Base-by-base conservation (phyloP, 805 yeast species). In the Candida koratica region DNA sequence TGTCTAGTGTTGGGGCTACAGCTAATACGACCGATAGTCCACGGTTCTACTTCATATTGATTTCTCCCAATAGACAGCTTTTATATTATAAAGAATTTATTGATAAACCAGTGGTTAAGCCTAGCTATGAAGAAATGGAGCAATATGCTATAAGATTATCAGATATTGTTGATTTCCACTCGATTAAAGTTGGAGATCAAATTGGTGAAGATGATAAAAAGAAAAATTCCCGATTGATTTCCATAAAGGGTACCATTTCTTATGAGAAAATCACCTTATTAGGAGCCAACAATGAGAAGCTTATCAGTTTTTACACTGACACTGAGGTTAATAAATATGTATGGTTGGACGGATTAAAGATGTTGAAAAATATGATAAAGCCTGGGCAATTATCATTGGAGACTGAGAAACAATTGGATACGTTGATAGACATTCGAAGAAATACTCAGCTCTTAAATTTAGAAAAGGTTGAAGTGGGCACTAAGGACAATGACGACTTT, bases 341-440 rank as follows among this genome's bases (percentile, higher is more conserved):
- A 6, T 86, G 94, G 94, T 61, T 81, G 23, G 95, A 86, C 58
- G 95, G 94, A 0, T 55, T 85, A 37, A 77, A 75, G 48, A 60
- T 67, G 67, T 61, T 66, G 45, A 60, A 58, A 42, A 67, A 66
- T 4, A 46, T 51, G 43, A 52, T 47, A 3, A 53, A 53, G 14
- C 51, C 53, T 1, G 61, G 60, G 12, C 56, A 58, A 23, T 54
- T 66, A 20, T 63, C 69, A 0, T 43, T 37, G 7, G 69, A 65
- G 20, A 65, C 73, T 6, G 55, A 58, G 13, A 50, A 50, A 17
- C 71, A 67, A 42, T 46, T 65, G 24, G 49, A 54, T 17, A 43
- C 53, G 11, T 55, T 67, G 45, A 47, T 56, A 14, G 67, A 58
- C 12, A 55, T 67, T 27, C 51, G 71, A 48, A 59, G 59, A 41